Conservation (phyloP, 208 protist genomes). For the Herpetomonas tarakana region DNA sequence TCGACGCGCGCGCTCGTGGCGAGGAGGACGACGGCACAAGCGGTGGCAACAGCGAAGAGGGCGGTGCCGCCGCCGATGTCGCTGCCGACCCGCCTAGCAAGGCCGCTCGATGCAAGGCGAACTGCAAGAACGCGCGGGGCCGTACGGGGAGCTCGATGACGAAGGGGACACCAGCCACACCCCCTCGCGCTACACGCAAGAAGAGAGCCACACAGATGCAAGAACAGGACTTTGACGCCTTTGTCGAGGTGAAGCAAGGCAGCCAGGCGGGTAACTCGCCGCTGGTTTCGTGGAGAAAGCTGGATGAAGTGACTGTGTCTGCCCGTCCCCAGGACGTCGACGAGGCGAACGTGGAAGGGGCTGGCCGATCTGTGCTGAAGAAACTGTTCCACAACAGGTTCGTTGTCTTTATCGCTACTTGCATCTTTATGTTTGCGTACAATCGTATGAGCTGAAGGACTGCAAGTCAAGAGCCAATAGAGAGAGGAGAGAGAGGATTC, state of each 20-base stretch:
- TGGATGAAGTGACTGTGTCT: not conserved
- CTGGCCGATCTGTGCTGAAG: not conserved
- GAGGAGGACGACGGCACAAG: not conserved
- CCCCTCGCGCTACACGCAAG: no score
- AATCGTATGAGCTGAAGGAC: not conserved
- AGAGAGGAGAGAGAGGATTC: not conserved
- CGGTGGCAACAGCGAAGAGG: no score
- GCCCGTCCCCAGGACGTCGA: not conserved
- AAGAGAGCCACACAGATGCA: no score
- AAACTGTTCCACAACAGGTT: not conserved
- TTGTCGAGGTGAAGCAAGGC: not conserved
- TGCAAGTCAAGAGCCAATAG: not conserved
- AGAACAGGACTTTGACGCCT: not conserved
- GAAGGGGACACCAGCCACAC: no score
- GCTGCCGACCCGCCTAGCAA: no score
- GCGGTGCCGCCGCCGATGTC: no score
- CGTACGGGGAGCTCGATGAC: no score
- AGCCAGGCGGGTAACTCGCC: not conserved
- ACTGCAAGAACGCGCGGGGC: no score
- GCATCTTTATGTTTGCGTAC: conserved; percentile 4
- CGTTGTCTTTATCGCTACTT: not conserved
- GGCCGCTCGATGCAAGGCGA: no score
- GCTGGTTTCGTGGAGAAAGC: not conserved
- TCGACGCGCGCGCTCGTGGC: not conserved
- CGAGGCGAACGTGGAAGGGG: not conserved